Evolutionary conservation across 1,284 basidiomycete genomes (phyloP), one percentile per base, ranked within the genome.

Genomic region (Apiotrichum laibachii): DNA sequence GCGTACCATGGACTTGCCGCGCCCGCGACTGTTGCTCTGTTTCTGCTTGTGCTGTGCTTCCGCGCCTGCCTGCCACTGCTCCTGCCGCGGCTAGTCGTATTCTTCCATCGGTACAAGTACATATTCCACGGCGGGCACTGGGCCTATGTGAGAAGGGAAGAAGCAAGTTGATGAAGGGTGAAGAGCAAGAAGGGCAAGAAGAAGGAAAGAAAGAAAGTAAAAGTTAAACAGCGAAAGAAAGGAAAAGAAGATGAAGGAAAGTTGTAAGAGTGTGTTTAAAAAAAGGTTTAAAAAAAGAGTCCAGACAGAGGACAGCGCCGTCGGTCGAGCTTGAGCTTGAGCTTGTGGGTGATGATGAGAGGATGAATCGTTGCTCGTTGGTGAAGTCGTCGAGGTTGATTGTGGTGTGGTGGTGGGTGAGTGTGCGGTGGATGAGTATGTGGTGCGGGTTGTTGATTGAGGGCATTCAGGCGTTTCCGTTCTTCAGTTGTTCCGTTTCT

Each of bases 101-200:
- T 44, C 43, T 44, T 44, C 43, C 43, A 44, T 44, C 43, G 43
- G 43, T 44, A 44, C 43, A 44, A 44, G 43, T 44, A 44, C 43
- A 44, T 44, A 21, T 44, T 44, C 43, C 43, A 44, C 43, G 43
- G 43, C 43, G 43, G 43, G 43, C 43, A 21, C 43, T 44, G 43
- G 43, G 43, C 43, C 43, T 44, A 21, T 2, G 43, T 44, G 43
- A 44, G 43, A 44, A 42, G 19, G 10, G 43, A 11, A 44, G 43
- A n/a, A n/a, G 26, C 26, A 31, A 7, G 26, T 31, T 31, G 26
- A 31, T 31, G 26, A 31, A 31, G 26, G 26, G 26, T 31, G 26
- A 31, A 31, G 26, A 31, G 26, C 26, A 31, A 31, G 26, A 31
- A 31, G 26, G 26, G 26, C 26, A 31, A 31, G 26, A 7, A 31